Evolutionary conservation across 2,329 filamentous ascomycete genomes (phyloP).

Genomic region (Stylonectria norvegica): DNA sequence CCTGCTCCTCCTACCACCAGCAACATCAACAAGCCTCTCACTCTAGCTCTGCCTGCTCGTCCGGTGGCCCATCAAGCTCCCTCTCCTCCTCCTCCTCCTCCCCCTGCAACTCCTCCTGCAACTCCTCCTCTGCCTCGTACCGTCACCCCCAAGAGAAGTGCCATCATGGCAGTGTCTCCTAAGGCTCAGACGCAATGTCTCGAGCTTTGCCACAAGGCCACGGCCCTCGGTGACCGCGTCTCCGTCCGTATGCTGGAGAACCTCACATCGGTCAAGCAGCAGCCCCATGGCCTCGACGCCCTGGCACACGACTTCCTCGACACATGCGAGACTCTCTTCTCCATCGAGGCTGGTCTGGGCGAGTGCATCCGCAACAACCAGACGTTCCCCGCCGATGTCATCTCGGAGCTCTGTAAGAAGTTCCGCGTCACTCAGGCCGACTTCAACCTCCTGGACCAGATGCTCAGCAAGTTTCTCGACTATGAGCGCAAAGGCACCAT

Average conservation of each 20-base stretch:
- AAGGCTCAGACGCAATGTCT: slow-evolving; percentile 34
- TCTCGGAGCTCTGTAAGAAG: slow-evolving; percentile 61
- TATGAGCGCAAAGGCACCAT: slow-evolving; percentile 60
- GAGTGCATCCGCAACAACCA: slow-evolving; percentile 50
- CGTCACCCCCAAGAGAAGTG: slow-evolving; percentile 20
- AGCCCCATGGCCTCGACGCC: slow-evolving; percentile 53
- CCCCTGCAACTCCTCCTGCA: neutral
- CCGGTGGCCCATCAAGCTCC: neutral
- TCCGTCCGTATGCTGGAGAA: slow-evolving; percentile 64
- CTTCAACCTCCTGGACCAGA: slow-evolving; percentile 61
- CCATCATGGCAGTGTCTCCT: slow-evolving; percentile 19
- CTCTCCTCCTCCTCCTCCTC: neutral
- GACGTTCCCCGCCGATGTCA: slow-evolving; percentile 57
- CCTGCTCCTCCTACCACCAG: slow-evolving; percentile 2
- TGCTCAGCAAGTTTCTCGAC: slow-evolving; percentile 59
- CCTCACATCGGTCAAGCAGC: slow-evolving; percentile 53
- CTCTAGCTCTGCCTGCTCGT: neutral
- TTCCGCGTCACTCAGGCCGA: slow-evolving; percentile 59
- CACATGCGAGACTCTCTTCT: slow-evolving; percentile 62
- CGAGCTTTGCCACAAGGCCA: slow-evolving; percentile 55
- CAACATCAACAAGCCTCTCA: neutral
- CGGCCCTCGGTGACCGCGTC: slow-evolving; percentile 59
- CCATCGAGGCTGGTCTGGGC: slow-evolving; percentile 64
- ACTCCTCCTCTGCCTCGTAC: slow-evolving; percentile 13
- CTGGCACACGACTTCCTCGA: slow-evolving; percentile 66